Base-by-base conservation (phyloP, 1,284 basidiomycete species). In the Irpex rosettiformis region DNA sequence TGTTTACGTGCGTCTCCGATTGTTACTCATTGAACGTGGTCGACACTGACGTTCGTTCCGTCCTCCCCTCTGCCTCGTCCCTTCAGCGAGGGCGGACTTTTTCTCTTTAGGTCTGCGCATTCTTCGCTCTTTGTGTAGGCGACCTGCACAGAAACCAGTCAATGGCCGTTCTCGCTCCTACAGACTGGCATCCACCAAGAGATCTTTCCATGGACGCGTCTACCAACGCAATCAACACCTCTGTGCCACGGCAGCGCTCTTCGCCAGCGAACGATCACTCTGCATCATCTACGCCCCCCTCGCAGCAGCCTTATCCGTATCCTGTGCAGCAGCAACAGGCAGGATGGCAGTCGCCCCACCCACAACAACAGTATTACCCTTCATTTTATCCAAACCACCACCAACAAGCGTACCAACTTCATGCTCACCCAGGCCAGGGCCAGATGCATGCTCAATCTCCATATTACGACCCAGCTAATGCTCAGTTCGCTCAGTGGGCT, bases 141-240 rank as follows among this genome's bases (percentile, higher is more conserved):
- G 27, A 51, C 21, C 48, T 51, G 48, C 62, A 62, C 60, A 56
- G 56, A 55, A 61, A 62, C 60, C 67, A 71, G 81, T 84, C 80
- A 79, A 89, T 89, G 87, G 88, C 87, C 75, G 80, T 88, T 79
- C 83, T 89, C 75, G 85, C 82, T 64, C 79, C 83, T 71, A 78
- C 81, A 75, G 85, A 89, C 78, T 89, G 86, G 87, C 81, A 82
- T 65, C 79, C 77, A 67, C 78, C 80, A 69, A 78, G 80, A 79
- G 81, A 85, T 72, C 74, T 76, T 68, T 70, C 76, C 65, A 86
- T 87, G 84, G 84, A 86, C 75, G 69, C 75, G 61, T 73, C 79
- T 62, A 70, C 79, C 56, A 76, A 75, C 61, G 43, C 75, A 61
- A 61, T 74, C 65, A 73, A 74, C 60, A 68, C 74, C 51, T 59